phyloP scores from a whole-genome alignment of 1,284 basidiomycete genomes.

The Mixia osmundae region DNA sequence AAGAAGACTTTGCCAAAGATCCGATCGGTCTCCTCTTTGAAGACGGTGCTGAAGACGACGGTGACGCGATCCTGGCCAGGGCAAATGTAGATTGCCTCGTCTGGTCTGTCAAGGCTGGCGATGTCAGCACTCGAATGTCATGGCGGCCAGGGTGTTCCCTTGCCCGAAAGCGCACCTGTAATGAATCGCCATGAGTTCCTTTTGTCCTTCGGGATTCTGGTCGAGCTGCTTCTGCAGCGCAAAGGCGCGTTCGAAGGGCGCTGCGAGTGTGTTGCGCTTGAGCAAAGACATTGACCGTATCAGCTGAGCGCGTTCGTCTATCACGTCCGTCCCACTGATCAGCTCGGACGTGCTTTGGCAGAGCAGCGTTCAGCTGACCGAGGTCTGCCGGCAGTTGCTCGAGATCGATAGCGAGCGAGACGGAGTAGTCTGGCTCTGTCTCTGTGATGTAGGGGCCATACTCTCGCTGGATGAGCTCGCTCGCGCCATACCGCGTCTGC shows the following conservation, averaged over 20 bases:
- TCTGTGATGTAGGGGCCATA: conserved; percentile 42
- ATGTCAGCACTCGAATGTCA: no score
- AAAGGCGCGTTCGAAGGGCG: conserved; percentile 83
- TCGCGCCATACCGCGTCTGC: conserved; percentile 43
- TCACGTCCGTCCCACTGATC: background rate
- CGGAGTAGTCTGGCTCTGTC: conserved; percentile 63
- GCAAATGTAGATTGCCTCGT: conserved; percentile 90
- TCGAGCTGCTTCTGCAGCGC: conserved; percentile 66
- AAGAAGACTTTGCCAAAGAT: conserved; percentile 93
- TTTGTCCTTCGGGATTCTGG: conserved; percentile 29
- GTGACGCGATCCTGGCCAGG: conserved; percentile 88
- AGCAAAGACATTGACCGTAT: conserved; percentile 62
- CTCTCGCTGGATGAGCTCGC: conserved; percentile 55
- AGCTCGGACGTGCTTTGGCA: background rate
- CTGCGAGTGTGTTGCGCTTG: conserved; percentile 83
- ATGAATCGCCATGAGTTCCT: conserved; percentile 71
- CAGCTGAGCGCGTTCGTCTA: conserved; percentile 55
- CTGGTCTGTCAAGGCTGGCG: conserved; percentile 28
- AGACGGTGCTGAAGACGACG: conserved; percentile 89
- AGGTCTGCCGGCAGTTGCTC: conserved; percentile 52
- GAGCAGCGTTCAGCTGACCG: conserved; percentile 34
- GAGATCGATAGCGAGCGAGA: conserved; percentile 66
- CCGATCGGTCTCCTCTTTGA: conserved; percentile 91
- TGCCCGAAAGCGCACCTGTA: conserved; percentile 33
- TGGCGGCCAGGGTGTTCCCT: background rate